A percentile compares a stretch with the other conserved stretches of the same genome.
phyloP scores from a whole-genome alignment of 805 yeast species.

The Kazachstania psychrophila region DNA sequence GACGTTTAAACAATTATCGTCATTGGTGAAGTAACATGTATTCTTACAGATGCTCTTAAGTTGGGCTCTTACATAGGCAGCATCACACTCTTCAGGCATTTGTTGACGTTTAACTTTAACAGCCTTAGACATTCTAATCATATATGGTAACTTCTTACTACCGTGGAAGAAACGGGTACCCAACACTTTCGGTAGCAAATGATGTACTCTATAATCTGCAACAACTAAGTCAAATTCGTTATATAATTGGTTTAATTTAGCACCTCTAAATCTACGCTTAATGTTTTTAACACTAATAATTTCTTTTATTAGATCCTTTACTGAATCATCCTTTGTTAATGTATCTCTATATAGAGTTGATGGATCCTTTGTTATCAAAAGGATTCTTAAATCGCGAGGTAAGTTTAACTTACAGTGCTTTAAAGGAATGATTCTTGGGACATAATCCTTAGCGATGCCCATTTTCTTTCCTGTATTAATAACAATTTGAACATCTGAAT shows the following conservation, averaged over 20 bases:
- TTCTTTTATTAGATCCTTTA: slow-evolving; percentile 53
- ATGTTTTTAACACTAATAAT: slow-evolving; percentile 52
- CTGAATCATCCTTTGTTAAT: slow-evolving; percentile 41
- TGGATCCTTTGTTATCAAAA: slow-evolving; percentile 70
- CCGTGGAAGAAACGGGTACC: slow-evolving; percentile 55
- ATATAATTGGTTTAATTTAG: slow-evolving; percentile 39
- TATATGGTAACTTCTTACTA: slow-evolving; percentile 57
- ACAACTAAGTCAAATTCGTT: slow-evolving; percentile 59
- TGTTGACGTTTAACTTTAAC: slow-evolving; percentile 32
- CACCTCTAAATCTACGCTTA: slow-evolving; percentile 37
- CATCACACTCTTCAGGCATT: slow-evolving; percentile 54
- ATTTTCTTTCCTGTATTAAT: slow-evolving; percentile 38
- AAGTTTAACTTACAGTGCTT: slow-evolving; percentile 40
- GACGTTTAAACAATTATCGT: slow-evolving; percentile 52
- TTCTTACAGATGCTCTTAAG: slow-evolving; percentile 54
- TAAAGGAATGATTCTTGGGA: slow-evolving; percentile 53
- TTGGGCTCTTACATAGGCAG: slow-evolving; percentile 55
- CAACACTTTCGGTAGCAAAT: slow-evolving; percentile 47
- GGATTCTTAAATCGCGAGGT: slow-evolving; percentile 40
- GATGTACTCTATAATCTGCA: slow-evolving; percentile 61
- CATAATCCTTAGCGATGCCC: slow-evolving; percentile 36
- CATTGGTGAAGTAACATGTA: slow-evolving; percentile 52
- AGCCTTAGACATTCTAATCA: slow-evolving; percentile 46
- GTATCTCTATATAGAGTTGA: slow-evolving; percentile 45
- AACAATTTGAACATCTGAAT: slow-evolving; percentile 31